Evolutionary conservation across 148 eudicot genomes (phyloP).

Genomic region (Fallopia convolvulus): DNA sequence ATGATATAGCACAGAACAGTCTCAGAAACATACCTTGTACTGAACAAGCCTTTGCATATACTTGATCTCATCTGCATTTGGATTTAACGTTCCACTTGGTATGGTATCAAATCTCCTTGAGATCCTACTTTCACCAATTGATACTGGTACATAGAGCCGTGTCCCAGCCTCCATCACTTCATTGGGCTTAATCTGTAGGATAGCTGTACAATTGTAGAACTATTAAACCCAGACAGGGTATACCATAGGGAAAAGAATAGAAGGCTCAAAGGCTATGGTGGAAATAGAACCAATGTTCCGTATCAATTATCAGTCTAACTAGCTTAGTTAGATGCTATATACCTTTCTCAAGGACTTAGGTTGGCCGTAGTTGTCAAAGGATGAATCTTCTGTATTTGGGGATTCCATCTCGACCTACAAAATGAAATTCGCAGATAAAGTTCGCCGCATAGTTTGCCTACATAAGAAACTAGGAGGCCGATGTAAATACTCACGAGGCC

Average conservation of each 20-base stretch:
- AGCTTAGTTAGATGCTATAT: background rate
- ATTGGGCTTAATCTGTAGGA: slow-evolving; percentile 69
- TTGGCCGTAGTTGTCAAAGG: slow-evolving; percentile 15
- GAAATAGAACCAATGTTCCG: background rate
- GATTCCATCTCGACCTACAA: slow-evolving; percentile 53
- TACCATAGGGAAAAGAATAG: background rate
- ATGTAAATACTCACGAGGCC: slow-evolving; percentile 60
- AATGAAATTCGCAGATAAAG: slow-evolving; percentile 1
- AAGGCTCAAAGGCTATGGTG: background rate
- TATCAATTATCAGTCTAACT: background rate
- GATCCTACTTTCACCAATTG: slow-evolving; percentile 72
- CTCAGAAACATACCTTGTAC: slow-evolving; percentile 49
- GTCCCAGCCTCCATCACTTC: slow-evolving; percentile 79
- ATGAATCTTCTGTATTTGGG: slow-evolving; percentile 15
- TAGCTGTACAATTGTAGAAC: slow-evolving; percentile 37
- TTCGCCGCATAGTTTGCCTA: background rate
- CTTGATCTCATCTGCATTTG: slow-evolving; percentile 94
- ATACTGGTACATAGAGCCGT: slow-evolving; percentile 61
- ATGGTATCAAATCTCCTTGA: slow-evolving; percentile 78
- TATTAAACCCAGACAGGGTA: slow-evolving; percentile 30
- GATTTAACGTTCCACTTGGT: slow-evolving; percentile 76
- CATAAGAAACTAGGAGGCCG: background rate
- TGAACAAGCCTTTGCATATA: slow-evolving; percentile 85
- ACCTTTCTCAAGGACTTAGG: slow-evolving; percentile 49
- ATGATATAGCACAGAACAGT: background rate